Percentiles rank a stretch among this genome's conserved stretches.
These are phyloP conservation scores for Yamadazyma songkhlaensis DNA, from an alignment of 1,139 yeast genomes.

Conservation along the genomic window DNA sequence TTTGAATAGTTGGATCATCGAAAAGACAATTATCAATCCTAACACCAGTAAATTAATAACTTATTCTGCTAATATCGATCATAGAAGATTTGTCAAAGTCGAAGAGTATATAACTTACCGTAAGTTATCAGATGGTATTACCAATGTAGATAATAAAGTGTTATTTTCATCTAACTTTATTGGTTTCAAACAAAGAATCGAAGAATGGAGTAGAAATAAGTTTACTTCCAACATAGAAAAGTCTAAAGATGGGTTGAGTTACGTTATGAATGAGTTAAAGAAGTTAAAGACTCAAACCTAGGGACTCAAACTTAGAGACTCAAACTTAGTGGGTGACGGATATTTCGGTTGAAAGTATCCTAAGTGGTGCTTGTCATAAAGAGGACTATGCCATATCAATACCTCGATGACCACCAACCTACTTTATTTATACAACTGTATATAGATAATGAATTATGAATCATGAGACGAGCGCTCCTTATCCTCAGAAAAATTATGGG, in stretches of 20 bases:
- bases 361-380: too few species aligned
- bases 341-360: too few species aligned
- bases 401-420: too few species aligned
- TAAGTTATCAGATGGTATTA: slow-evolving; percentile 22
- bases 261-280: slow-evolving; percentile 59
- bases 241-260: slow-evolving; percentile 71
- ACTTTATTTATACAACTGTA: too few species aligned
- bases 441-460: too few species aligned
- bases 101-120: slow-evolving; percentile 67
- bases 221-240: slow-evolving; percentile 67
- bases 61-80: slow-evolving; percentile 85
- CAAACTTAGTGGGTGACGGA: too few species aligned
- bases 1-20: slow-evolving; percentile 81
- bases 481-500: not conserved
- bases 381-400: too few species aligned
- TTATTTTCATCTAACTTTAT: slow-evolving; percentile 70
- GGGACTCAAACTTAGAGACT: too few species aligned
- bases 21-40: slow-evolving; percentile 75
- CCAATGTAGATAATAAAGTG: slow-evolving; percentile 52
- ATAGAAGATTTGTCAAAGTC: slow-evolving; percentile 71
- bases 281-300: not conserved
- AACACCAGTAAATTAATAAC: slow-evolving; percentile 52
- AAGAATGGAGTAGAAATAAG: slow-evolving; percentile 73
- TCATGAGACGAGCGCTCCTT: too few species aligned
- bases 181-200: slow-evolving; percentile 73